Evolutionary conservation across 2,329 filamentous ascomycete genomes (phyloP).

Genomic region (Colletotrichum tanaceti): DNA sequence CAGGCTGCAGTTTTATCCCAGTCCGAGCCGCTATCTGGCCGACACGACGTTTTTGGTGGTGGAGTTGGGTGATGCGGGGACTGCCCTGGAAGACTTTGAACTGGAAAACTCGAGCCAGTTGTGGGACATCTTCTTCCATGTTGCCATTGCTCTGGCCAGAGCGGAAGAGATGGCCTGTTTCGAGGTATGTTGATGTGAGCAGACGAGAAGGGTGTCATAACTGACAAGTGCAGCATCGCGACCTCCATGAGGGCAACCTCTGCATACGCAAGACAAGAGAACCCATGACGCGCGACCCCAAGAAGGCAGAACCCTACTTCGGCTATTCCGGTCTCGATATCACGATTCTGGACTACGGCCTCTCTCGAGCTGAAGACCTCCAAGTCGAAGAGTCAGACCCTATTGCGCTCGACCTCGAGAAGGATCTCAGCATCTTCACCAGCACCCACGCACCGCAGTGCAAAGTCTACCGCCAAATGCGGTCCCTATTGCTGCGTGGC

Average conservation of each 20-base stretch:
- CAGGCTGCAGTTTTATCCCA: constrained; percentile 70
- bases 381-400: constrained; percentile 47
- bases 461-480: constrained; percentile 71
- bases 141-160: constrained; percentile 69
- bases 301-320: constrained; percentile 55
- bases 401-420: constrained; percentile 69
- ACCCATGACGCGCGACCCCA: constrained; percentile 47
- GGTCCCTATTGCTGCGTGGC: constrained; percentile 65
- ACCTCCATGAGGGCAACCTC: constrained; percentile 74
- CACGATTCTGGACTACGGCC: constrained; percentile 73
- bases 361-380: constrained; percentile 67
- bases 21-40: constrained; percentile 69
- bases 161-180: constrained; percentile 70
- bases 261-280: constrained; percentile 63
- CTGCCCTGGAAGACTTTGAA: constrained; percentile 68
- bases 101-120: constrained; percentile 62
- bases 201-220: background rate
- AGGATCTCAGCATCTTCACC: constrained; percentile 69
- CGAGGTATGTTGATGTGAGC: constrained; percentile 58
- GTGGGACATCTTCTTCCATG: constrained; percentile 73
- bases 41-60: constrained; percentile 70
- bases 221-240: constrained; percentile 63
- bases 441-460: constrained; percentile 71
- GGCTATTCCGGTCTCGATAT: constrained; percentile 72
- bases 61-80: constrained; percentile 72